Conservation (phyloP, 2,329 filamentous ascomycete genomes). For the Xylaria arbuscula region DNA sequence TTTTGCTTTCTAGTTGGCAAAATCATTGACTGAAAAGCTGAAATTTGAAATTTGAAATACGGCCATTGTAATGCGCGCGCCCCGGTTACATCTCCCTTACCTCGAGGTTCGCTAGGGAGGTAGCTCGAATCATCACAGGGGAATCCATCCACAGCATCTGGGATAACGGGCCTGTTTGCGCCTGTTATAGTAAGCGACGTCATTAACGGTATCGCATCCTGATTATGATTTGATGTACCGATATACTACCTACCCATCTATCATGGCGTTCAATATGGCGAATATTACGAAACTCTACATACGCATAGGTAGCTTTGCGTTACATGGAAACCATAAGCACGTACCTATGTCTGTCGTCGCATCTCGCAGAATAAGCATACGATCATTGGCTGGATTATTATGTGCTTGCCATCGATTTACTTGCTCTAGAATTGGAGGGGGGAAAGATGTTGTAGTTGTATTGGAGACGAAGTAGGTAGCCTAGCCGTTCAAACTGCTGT, state of each 20-base stretch:
- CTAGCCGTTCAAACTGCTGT: too few species aligned
- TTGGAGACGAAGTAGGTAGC: too few species aligned
- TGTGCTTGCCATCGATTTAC: too few species aligned
- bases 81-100: neutral
- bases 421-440: too few species aligned
- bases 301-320: neutral
- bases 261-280: neutral
- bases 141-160: too few species aligned
- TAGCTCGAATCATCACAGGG: too few species aligned
- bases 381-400: too few species aligned
- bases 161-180: neutral
- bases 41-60: slow-evolving; percentile 1
- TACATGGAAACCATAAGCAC: neutral
- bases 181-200: neutral
- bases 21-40: neutral
- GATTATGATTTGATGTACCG: slow-evolving; percentile 8
- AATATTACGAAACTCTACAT: neutral
- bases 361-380: neutral
- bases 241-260: too few species aligned
- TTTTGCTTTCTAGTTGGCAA: neutral
- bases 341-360: neutral
- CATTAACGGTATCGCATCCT: neutral
- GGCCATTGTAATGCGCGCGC: neutral
- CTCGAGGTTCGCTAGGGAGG: neutral
- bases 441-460: too few species aligned